Base-by-base conservation (phyloP, 2,329 filamentous ascomycete species). In the Phaeophleospora eucalypticola region DNA sequence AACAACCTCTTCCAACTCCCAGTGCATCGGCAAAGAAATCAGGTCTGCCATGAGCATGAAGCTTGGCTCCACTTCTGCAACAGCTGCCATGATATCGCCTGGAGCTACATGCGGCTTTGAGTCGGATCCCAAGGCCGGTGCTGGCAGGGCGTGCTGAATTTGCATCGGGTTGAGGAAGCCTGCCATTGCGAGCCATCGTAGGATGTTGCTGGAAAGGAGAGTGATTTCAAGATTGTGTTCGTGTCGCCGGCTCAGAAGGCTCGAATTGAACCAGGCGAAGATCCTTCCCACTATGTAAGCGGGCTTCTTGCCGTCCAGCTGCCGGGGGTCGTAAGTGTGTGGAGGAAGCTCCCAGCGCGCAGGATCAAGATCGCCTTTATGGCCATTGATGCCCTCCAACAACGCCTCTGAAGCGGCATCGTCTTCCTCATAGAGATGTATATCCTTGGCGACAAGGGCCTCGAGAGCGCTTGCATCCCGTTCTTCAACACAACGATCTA, bases 1-100 rank as follows among this genome's bases (percentile, higher is more conserved):
- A 2, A 88, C 74, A 4, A 89, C 72, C 61, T 89, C 86, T 3
- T 76, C 69, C 34, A 84, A 73, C 3, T 81, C 80, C 15, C 89
- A 74, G 57, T 81, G 79, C 6, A 84, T 85, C 4, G 77, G 76
- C 33, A 70, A 59, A 16, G 80, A 78, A 4, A 90, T 71, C 48
- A 87, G 80, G 45, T 77, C 78, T 36, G 83, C 74, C 33, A 89
- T 72, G 2, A 88, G 70, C 41, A 82, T 79, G 64, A 88, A 77
- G 27, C 82, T 81, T 2, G 81, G 78, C 57, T 89, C 86, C n/a
- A 83, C 73, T 40, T 82, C 75, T 1, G 78, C 75, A 32, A 89
- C 69, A 36, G 82, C 73, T 36, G 74, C 68, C 17, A 87, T 76
- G 3, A 89, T 71, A 47, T 85, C 80, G 27, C 79, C 78, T 9